phyloP scores from a whole-genome alignment of 1,284 basidiomycete species.

The Pyrrhoderma noxium region DNA sequence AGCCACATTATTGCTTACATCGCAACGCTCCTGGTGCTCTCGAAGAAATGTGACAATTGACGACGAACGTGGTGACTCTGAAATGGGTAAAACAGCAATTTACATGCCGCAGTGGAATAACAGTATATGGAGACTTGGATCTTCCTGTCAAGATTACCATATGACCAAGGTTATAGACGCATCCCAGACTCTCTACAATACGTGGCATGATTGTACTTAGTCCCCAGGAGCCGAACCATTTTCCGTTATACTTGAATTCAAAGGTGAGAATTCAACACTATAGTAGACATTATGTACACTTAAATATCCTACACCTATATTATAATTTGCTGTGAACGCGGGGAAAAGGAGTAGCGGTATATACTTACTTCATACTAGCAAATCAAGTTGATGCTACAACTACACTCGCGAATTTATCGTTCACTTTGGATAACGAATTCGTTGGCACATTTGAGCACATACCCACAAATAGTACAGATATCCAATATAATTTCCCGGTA shows the following conservation, averaged over 20 bases:
- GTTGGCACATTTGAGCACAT: neutral
- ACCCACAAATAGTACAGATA: neutral
- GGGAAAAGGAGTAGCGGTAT: conserved; percentile 4
- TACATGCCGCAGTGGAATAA: neutral
- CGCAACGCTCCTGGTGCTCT: neutral
- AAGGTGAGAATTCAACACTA: neutral
- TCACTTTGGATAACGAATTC: neutral
- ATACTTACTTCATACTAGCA: conserved; percentile 3
- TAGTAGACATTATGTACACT: too few relatives aligned
- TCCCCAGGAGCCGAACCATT: neutral
- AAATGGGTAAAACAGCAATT: neutral
- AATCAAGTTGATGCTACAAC: neutral
- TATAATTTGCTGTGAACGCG: too few relatives aligned
- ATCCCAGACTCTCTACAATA: neutral
- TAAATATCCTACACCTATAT: too few relatives aligned
- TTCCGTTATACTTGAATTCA: neutral
- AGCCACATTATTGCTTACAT: too few relatives aligned
- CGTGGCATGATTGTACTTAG: neutral
- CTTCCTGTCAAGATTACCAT: conserved; percentile 9
- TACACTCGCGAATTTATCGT: neutral
- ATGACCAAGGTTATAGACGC: neutral
- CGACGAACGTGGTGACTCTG: neutral
- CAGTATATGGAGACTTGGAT: neutral
- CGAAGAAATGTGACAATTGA: neutral
- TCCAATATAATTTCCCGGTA: neutral